Evolutionary conservation across 139 green algal genomes (phyloP).

Genomic region (Closterium sp.): DNA sequence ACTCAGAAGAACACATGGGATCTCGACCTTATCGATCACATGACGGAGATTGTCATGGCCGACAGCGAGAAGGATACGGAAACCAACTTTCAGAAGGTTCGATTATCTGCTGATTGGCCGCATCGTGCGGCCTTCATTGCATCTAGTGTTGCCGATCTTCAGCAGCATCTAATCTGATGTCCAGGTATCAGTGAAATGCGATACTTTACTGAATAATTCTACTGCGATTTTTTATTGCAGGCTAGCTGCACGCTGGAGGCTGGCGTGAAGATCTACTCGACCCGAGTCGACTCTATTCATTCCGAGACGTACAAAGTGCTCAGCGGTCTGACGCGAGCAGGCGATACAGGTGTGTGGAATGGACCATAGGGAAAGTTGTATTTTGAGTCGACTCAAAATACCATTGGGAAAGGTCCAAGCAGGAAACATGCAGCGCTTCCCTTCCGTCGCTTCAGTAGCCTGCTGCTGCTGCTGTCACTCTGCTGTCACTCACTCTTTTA

Average conservation of each 20-base stretch:
- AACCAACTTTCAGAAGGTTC: conserved; percentile 84
- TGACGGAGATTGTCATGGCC: conserved; percentile 69
- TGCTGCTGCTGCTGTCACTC: neutral
- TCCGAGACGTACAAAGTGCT: conserved; percentile 76
- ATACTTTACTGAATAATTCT: too few species aligned
- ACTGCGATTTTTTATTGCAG: too few species aligned
- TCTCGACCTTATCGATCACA: conserved; percentile 82
- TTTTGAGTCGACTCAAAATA: too few species aligned
- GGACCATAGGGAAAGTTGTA: too few species aligned
- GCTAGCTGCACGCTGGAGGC: conserved; percentile 82
- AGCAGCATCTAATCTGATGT: neutral
- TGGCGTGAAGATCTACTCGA: conserved; percentile 88
- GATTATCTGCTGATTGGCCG: neutral
- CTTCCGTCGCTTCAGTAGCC: neutral
- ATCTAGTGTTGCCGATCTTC: neutral
- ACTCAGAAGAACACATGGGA: conserved; percentile 77
- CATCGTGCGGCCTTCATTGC: conserved; percentile 10
- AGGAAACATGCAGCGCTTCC: neutral
- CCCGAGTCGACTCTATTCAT: conserved; percentile 81
- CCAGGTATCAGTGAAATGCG: too few species aligned
- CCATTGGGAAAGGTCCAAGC: neutral
- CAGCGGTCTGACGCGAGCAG: conserved; percentile 59
- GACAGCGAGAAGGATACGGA: conserved; percentile 52
- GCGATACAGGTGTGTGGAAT: neutral
- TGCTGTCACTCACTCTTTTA: neutral